phyloP scores from a whole-genome alignment of 225 moss, liverwort and hornwort species.

The Pseudisothecium myosuroides region DNA sequence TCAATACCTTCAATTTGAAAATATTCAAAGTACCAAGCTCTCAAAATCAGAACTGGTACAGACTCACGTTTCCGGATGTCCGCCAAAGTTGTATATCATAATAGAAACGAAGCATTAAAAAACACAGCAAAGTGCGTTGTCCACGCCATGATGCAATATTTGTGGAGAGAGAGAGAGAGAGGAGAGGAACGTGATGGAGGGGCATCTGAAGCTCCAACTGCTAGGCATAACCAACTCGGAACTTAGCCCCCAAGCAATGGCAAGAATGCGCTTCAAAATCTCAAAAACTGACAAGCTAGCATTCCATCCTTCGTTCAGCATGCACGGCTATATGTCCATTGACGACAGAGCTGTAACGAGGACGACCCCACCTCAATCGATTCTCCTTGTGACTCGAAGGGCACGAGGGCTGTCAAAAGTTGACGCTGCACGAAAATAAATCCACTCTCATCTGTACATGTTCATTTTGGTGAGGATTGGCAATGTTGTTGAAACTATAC shows the following conservation, averaged over 20 bases:
- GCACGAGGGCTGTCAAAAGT: neutral
- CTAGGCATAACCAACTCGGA: neutral
- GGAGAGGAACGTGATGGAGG: neutral
- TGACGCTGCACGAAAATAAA: neutral
- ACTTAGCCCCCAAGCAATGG: neutral
- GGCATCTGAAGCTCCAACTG: neutral
- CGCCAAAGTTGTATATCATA: neutral
- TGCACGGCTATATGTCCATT: neutral
- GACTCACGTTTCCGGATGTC: neutral
- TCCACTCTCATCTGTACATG: too few species aligned
- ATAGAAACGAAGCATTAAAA: neutral
- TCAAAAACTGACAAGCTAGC: neutral
- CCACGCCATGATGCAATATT: neutral
- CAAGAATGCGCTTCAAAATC: neutral
- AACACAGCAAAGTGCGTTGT: neutral
- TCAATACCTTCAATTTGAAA: too few species aligned
- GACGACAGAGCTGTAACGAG: neutral
- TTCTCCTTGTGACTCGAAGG: neutral
- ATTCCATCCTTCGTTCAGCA: neutral
- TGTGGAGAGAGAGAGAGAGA: neutral
- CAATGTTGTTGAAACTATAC: neutral
- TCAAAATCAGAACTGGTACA: neutral
- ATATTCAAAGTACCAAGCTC: neutral
- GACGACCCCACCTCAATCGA: neutral
- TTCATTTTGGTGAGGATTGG: neutral